Base-by-base conservation (phyloP, 2,329 filamentous ascomycete species). In the Diaporthe citriasiana region DNA sequence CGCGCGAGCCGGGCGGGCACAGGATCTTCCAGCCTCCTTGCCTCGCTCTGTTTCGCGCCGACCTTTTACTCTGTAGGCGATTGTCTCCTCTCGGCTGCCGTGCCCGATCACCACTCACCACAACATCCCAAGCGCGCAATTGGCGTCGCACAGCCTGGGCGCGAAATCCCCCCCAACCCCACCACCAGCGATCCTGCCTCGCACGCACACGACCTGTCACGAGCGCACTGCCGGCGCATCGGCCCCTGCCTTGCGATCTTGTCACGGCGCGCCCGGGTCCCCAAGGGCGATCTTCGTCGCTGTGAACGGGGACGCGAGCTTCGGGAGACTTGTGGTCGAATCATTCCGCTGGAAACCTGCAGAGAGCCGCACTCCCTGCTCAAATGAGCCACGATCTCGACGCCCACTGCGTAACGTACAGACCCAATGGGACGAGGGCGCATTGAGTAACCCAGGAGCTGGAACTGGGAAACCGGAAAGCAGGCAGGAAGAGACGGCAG, bases 321-420 rank as follows among this genome's bases (percentile, higher is more conserved):
- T 80, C 79, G 79, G 80, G 77, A 80, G 74, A n/a, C 38, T 25
- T 55, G 74, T 74, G 77, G 77, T 79, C 77, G 78, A 80, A 80
- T 80, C 77, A 78, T 74, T 76, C 72, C 74, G 70, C 78, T 79
- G 33, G 47, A 79, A 42, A 79, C 78, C 83, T 85, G 83, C 83
- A 84, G 80, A 81, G 79, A 83, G 81, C 83, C 83, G 83, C 80
- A 78, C 79, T 79, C 80, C 79, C 77, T 80, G 80, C 82, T 82
- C 82, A 81, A 83, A 82, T 83, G 80, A 82, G 81, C 82, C 79
- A 81, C 82, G 80, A 83, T 82, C 80, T 82, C 81, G 82, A 84
- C 80, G 80, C 79, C 79, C 80, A 80, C 80, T 85, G 84, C 84
- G 83, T 85, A 84, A 85, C 84, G 80, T 79, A 78, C 79, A 79